phyloP scores from a whole-genome alignment of 768 basidiomycete species.

The Sistotremastrum niveocremeum region DNA sequence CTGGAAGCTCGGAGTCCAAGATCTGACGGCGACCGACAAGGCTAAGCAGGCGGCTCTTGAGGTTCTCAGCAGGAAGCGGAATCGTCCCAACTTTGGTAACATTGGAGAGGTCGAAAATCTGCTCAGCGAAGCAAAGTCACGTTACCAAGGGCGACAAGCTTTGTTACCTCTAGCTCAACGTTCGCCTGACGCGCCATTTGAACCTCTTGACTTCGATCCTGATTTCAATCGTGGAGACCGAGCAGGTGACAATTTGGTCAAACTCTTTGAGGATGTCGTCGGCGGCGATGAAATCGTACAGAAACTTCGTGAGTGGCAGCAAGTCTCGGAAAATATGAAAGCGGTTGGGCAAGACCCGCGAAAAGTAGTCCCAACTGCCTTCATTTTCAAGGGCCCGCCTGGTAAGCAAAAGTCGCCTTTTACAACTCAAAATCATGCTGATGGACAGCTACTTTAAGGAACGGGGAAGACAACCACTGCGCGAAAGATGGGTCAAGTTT shows the following conservation, averaged over 20 bases:
- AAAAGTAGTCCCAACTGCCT: constrained; percentile 45
- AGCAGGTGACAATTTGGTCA: constrained; percentile 35
- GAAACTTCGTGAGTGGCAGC: constrained; percentile 39
- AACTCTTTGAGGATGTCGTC: constrained; percentile 49
- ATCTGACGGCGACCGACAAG: constrained; percentile 39
- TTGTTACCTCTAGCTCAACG: constrained; percentile 12
- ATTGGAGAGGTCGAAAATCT: constrained; percentile 53
- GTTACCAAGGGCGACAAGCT: constrained; percentile 27
- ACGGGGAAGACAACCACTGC: constrained; percentile 54
- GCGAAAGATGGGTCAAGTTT: constrained; percentile 48
- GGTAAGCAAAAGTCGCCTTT: constrained; percentile 23
- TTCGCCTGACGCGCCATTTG: constrained; percentile 17
- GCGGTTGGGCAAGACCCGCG: constrained; percentile 27
- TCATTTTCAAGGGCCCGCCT: constrained; percentile 63
- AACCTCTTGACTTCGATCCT: constrained; percentile 46
- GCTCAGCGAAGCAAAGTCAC: constrained; percentile 34
- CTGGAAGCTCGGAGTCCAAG: constrained; percentile 41
- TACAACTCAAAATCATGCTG: neutral
- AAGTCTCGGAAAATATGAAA: constrained; percentile 31
- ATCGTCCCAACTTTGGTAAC: constrained; percentile 52
- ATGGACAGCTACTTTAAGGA: constrained; percentile 20
- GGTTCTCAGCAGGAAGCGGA: constrained; percentile 15
- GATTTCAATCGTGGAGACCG: constrained; percentile 37
- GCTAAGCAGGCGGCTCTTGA: constrained; percentile 48
- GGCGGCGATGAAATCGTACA: constrained; percentile 42